Percentiles rank a stretch among this genome's conserved stretches.
These are phyloP conservation scores for Myotisia sp. DNA, from an alignment of 2,329 filamentous ascomycete species.

Conservation along the genomic window DNA sequence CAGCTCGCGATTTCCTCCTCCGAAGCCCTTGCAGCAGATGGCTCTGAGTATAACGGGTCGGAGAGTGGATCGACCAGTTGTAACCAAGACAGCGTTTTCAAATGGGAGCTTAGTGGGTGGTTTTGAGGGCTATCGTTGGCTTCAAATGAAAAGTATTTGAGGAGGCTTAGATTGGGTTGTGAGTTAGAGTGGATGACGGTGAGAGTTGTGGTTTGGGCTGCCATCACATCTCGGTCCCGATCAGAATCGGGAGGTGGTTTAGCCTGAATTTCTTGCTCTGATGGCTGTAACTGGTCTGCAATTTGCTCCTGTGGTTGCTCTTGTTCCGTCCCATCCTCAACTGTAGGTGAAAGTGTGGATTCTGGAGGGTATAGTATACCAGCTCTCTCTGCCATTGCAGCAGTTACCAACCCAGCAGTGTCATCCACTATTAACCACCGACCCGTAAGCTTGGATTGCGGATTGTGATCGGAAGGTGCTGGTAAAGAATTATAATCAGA, in stretches of 20 bases:
- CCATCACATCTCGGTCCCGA: too few relatives aligned
- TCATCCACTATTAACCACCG: slow-evolving; percentile 79
- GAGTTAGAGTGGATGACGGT: slow-evolving; percentile 69
- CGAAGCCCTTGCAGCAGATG: slow-evolving; percentile 44
- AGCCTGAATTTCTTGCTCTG: slow-evolving; percentile 15
- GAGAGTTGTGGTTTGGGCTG: slow-evolving; percentile 45
- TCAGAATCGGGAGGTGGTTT: too few relatives aligned
- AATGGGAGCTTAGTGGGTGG: slow-evolving; percentile 69
- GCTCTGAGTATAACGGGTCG: slow-evolving; percentile 56
- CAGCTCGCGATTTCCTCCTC: slow-evolving; percentile 50
- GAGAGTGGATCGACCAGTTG: slow-evolving; percentile 66
- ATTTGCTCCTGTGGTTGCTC: slow-evolving; percentile 5
- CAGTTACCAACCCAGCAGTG: slow-evolving; percentile 67
- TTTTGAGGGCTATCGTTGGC: slow-evolving; percentile 45
- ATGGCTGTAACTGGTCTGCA: background rate
- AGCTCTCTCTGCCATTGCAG: slow-evolving; percentile 78
- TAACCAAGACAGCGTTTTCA: slow-evolving; percentile 80
- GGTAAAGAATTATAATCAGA: slow-evolving; percentile 2
- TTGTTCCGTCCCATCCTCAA: slow-evolving; percentile 6
- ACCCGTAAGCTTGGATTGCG: slow-evolving; percentile 30
- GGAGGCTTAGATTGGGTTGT: slow-evolving; percentile 72
- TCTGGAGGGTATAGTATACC: slow-evolving; percentile 51
- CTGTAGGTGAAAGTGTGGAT: slow-evolving; percentile 3
- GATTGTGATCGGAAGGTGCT: background rate
- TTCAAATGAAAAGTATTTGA: slow-evolving; percentile 85